Base-by-base conservation (phyloP, 2,329 filamentous ascomycete genomes). In the Aureobasidium lini region DNA sequence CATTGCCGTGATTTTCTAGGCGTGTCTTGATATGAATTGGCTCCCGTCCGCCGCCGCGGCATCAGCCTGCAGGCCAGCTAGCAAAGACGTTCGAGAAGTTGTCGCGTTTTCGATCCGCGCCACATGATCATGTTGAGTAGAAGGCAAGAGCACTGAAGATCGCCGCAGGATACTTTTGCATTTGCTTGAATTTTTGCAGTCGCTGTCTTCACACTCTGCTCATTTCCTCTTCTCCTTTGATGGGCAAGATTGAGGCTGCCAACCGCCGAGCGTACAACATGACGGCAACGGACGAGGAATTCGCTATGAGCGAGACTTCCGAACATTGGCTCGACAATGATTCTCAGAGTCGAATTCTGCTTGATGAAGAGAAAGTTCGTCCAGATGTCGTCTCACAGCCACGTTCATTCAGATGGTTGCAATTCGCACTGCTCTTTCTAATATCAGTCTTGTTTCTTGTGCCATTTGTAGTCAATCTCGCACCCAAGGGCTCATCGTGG, bases 291-390 rank as follows among this genome's bases (percentile, higher is more conserved):
- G 56, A 59, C 18, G 56, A 57, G 6, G 54, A 58, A 42, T 15
- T 32, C 32, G 53, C 42, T 13, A 6, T 46, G 31, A 39, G 40
- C 32, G 42, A 58, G 9, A 48, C 18, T 16, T 36, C 46, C 31
- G 31, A 44, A 11, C 39, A 43, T n/a, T 59, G 47, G 47, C 39
- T 16, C 10, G 29, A 31, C 37, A 52, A 43, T n/a, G 53, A 34
- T 16, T 62, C 62, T 29, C 64, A 65, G 58, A 56, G 62, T 57
- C 62, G 64, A 59, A 54, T 61, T 37, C 59, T 68, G 6, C 57
- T 68, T 15, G 46, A 56, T 15, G 58, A 61, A 4, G 62, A 61
- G 63, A 62, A 61, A 52, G 59, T 60, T 11, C 40, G 60, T 4
- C 29, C 58, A 1, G 57, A 64, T 32, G 59, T 49, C 29, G 39